Conservation (phyloP, 1,284 basidiomycete genomes). For the Pseudozyma pruni region DNA sequence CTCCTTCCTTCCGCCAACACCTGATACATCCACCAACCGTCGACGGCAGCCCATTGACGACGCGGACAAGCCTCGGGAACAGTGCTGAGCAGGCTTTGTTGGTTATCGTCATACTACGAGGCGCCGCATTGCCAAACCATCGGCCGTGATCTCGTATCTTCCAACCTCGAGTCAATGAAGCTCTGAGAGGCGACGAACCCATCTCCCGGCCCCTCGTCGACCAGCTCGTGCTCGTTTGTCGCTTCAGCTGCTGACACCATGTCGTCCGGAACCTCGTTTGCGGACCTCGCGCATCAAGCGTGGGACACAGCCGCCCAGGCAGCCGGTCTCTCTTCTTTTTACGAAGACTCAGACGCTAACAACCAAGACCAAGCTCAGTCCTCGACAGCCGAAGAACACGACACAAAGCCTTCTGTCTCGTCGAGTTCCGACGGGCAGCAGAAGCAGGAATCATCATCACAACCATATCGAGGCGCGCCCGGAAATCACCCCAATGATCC, state of each 20-base stretch:
- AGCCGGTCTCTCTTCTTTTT: constrained; percentile 24
- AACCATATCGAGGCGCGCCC: constrained; percentile 31
- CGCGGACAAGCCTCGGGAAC: no score
- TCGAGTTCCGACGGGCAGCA: not conserved
- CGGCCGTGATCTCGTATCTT: no score
- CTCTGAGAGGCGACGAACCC: no score
- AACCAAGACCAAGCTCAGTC: constrained; percentile 3
- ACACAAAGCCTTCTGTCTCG: not conserved
- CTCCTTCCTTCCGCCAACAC: not conserved
- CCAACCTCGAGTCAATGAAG: no score
- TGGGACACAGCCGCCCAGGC: constrained; percentile 33
- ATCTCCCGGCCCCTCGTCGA: not conserved
- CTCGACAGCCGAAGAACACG: not conserved
- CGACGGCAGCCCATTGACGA: no score
- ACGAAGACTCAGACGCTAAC: constrained; percentile 1
- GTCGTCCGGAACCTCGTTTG: constrained; percentile 52
- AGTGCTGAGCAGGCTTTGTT: no score
- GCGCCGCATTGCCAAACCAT: no score
- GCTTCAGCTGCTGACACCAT: not conserved
- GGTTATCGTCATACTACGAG: no score
- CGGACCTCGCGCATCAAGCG: constrained; percentile 51
- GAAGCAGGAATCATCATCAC: not conserved
- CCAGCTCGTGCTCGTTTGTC: not conserved
- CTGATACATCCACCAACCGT: no score
- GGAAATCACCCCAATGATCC: constrained; percentile 53